A percentile compares a stretch with the other conserved stretches of the same genome.
Evolutionary conservation across 2,329 filamentous ascomycete species (phyloP).

Genomic region (Cladosporium sp.): DNA sequence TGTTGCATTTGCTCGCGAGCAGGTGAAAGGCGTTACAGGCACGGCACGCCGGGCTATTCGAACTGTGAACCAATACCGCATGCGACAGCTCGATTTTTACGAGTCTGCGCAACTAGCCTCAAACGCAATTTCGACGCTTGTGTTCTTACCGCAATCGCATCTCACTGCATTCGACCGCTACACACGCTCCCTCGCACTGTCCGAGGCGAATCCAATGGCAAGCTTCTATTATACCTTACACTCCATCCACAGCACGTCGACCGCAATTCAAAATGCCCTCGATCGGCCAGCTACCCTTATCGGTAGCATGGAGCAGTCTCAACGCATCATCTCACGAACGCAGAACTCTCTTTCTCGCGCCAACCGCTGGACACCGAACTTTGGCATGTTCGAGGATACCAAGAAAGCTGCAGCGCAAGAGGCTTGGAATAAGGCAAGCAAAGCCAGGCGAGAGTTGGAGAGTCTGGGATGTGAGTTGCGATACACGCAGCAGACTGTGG

Average conservation of each 20-base stretch:
- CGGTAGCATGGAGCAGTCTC: conserved; percentile 66
- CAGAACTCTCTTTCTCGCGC: conserved; percentile 69
- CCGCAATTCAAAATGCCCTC: conserved; percentile 74
- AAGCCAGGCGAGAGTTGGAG: conserved; percentile 65
- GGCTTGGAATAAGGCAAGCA: conserved; percentile 72
- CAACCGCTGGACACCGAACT: conserved; percentile 68
- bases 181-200: conserved; percentile 59
- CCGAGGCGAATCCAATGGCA: conserved; percentile 68
- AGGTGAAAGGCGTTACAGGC: conserved; percentile 78
- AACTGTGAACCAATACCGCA: conserved; percentile 68
- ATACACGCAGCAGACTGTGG: conserved; percentile 91
- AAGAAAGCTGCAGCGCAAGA: conserved; percentile 78
- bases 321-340: conserved; percentile 73
- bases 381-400: conserved; percentile 73
- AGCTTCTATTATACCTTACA: conserved; percentile 72
- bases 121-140: conserved; percentile 49
- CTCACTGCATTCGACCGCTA: conserved; percentile 69
- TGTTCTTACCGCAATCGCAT: conserved; percentile 66
- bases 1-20: conserved; percentile 83
- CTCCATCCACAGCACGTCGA: conserved; percentile 77
- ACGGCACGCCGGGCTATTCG: conserved; percentile 79
- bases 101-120: conserved; percentile 58
- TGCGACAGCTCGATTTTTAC: conserved; percentile 62
- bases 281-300: conserved; percentile 76
- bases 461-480: conserved; percentile 75